Conservation (phyloP, 2,329 filamentous ascomycete genomes). For the Hymenoscyphus fructigenus region DNA sequence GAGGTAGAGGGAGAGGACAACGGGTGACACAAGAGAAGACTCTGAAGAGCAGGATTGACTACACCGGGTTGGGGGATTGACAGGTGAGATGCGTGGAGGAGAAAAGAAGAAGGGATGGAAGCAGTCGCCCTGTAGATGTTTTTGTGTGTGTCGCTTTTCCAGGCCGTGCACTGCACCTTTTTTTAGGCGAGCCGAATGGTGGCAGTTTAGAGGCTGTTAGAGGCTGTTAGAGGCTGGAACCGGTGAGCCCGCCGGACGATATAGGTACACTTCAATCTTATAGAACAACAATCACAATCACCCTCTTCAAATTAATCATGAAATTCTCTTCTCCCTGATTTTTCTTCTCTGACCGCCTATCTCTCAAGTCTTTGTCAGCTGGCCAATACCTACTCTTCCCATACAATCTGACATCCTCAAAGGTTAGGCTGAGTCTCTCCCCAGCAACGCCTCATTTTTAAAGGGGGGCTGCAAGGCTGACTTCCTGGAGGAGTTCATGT, state of each 20-base stretch:
- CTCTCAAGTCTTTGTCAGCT: constrained; percentile 8
- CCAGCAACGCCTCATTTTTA: constrained; percentile 3
- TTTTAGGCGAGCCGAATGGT: neutral
- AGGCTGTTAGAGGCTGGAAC: neutral
- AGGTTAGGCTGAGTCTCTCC: neutral
- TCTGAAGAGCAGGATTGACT: constrained; percentile 29
- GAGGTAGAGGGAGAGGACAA: constrained; percentile 17
- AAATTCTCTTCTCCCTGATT: neutral
- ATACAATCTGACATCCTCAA: neutral
- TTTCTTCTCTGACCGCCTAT: neutral
- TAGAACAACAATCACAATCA: neutral
- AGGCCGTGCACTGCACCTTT: neutral
- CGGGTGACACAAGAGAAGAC: constrained; percentile 22
- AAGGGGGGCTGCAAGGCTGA: constrained; percentile 7
- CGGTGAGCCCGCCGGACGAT: neutral
- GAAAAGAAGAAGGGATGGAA: constrained; percentile 15
- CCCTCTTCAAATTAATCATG: neutral
- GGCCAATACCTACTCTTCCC: neutral
- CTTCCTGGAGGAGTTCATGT: neutral
- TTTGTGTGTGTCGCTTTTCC: constrained; percentile 5
- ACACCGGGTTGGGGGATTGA: constrained; percentile 31
- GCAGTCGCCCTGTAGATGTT: neutral
- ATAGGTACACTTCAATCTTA: neutral
- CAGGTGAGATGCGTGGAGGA: constrained; percentile 25
- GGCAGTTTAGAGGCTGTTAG: too few relatives aligned